These are phyloP conservation scores for Coemansia sp. DNA, from an alignment of 192 early-diverging fungal species.

Conservation along the genomic window DNA sequence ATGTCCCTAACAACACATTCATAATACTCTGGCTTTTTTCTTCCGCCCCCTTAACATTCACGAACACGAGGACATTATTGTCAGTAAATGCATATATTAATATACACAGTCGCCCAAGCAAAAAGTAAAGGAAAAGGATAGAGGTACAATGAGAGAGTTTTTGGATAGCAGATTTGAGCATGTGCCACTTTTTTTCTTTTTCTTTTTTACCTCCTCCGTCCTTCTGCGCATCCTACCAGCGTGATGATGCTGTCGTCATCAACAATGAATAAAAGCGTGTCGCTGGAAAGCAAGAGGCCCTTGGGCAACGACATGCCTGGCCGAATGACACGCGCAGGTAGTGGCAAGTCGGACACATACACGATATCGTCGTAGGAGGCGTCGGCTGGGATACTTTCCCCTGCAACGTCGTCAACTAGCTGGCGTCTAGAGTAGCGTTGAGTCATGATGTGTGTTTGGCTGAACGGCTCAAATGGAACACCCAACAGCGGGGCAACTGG, in stretches of 20 bases:
- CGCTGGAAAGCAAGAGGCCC: constrained; percentile 36
- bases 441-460: constrained; percentile 27
- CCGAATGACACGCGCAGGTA: constrained; percentile 38
- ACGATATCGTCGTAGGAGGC: constrained; percentile 8
- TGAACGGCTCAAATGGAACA: constrained; percentile 44
- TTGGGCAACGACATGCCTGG: constrained; percentile 45
- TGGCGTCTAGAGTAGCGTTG: constrained; percentile 36
- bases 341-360: constrained; percentile 42
- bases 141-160: background rate
- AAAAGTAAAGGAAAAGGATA: background rate
- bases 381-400: constrained; percentile 29
- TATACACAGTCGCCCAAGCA: background rate
- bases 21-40: background rate
- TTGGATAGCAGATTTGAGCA: constrained; percentile 1
- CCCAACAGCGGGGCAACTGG: constrained; percentile 24
- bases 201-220: constrained; percentile 9
- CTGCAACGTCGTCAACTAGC: constrained; percentile 48
- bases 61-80: background rate
- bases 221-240: constrained; percentile 33
- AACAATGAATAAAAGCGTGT: constrained; percentile 41
- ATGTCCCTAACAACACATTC: background rate
- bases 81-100: constrained; percentile 11
- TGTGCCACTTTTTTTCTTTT: constrained; percentile 6
- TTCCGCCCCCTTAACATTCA: background rate
- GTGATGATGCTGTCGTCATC: constrained; percentile 35